These are phyloP conservation scores for Erodium texanum DNA, from an alignment of 441 rosid genomes.

Conservation along the genomic window DNA sequence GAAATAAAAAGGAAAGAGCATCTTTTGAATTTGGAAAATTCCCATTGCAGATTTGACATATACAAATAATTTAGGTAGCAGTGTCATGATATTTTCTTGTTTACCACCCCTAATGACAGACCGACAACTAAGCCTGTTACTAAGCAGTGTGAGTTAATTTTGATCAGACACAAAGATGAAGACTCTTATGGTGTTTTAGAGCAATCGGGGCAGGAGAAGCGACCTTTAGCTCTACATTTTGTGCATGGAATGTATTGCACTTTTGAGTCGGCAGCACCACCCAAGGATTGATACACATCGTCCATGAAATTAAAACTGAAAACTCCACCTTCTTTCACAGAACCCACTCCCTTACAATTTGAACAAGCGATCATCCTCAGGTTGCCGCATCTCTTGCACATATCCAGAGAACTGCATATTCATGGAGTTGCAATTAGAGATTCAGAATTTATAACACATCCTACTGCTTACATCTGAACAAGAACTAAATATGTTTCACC, in stretches of 20 bases:
- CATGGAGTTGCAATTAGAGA: conserved; percentile 1
- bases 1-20: too few species aligned
- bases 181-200: conserved; percentile 24
- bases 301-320: conserved; percentile 40
- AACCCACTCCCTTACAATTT: conserved; percentile 63
- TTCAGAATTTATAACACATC: too few species aligned
- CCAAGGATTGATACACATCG: conserved; percentile 32
- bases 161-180: not conserved
- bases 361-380: conserved; percentile 66
- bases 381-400: conserved; percentile 85
- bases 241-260: conserved; percentile 34
- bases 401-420: conserved; percentile 56
- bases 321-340: conserved; percentile 37
- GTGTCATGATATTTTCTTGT: too few species aligned
- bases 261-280: conserved; percentile 25
- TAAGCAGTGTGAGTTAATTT: not conserved
- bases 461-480: too few species aligned
- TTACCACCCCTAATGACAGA: too few species aligned
- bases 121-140: not conserved
- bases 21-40: too few species aligned
- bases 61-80: too few species aligned
- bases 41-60: too few species aligned
- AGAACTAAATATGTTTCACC: too few species aligned
- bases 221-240: conserved; percentile 60
- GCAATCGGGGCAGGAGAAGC: conserved; percentile 64